Evolutionary conservation across 2,329 filamentous ascomycete genomes (phyloP), one percentile per base, ranked within the genome.

Genomic region (Claviceps sorghi): DNA sequence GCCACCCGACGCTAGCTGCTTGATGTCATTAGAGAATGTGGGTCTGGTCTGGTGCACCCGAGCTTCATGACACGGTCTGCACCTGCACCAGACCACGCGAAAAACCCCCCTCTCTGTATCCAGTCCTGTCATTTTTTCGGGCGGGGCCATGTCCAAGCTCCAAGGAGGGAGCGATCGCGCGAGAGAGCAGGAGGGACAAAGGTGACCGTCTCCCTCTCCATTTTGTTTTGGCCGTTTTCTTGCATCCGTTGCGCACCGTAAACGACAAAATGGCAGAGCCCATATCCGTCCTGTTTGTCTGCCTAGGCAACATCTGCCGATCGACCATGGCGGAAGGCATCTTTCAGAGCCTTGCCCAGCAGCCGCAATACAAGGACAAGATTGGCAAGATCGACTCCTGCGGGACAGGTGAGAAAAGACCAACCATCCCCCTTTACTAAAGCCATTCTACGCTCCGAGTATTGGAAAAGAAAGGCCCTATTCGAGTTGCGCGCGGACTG

Each of bases 281-380:
- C 41, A 58, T 87, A 52, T 89, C 84, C 2, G 85, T 97, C 40
- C 79, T 97, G 50, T 97, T 97, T 65, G 91, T 97, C 60, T 98
- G 93, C 70, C 77, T 97, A 36, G 93, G 93, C 66, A 98, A 98
- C 69, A 97, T 97, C 63, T 98, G 89, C 66, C 76, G 79, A 55
- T 95, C 89, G 8, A 87, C 93, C 34, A 97, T 98, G 93, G 88
- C 90, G 46, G 91, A 97, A 73, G 93, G 87, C 49, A 86, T 95
- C 58, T 97, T 98, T 71, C 80, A 82, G 54, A 79, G 83, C 55
- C 71, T 93, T 42, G 77, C 77, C 42, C 74, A 78, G 58, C 78
- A 83, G 59, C 69, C 77, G 47, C 73, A 78, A 26, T 81, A 80
- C 61, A 72, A 76, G 60, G 72, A 69, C 47, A 70, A 74, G 55